A percentile compares a stretch with the other conserved stretches of the same genome.
Evolutionary conservation across 2,329 filamentous ascomycete genomes (phyloP).

Genomic region (Fusarium xylarioides): DNA sequence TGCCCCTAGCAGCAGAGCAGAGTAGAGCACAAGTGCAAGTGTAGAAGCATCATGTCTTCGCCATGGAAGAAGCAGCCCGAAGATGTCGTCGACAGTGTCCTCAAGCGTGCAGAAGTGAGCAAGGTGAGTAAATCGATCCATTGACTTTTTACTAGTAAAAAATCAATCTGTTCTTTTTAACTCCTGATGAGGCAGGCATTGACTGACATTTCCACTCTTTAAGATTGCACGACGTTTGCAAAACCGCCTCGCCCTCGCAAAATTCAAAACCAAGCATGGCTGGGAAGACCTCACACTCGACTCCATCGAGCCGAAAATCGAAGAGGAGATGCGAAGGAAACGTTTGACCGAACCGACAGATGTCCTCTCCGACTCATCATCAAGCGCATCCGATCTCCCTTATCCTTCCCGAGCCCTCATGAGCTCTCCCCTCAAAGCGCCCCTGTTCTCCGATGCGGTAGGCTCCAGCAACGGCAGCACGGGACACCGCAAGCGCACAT

Average conservation of each 20-base stretch:
- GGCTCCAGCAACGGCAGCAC: conserved; percentile 74
- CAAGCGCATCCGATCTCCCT: conserved; percentile 80
- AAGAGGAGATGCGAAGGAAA: conserved; percentile 80
- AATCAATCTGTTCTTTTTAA: background rate
- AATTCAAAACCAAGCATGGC: conserved; percentile 96
- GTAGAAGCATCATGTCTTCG: conserved; percentile 60
- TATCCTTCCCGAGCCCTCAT: conserved; percentile 75
- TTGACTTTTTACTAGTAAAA: background rate
- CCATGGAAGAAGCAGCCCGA: conserved; percentile 71
- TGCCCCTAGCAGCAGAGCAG: conserved; percentile 37
- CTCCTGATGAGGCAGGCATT: background rate
- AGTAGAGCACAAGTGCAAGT: conserved; percentile 23
- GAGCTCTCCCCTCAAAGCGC: conserved; percentile 84
- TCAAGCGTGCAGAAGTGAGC: conserved; percentile 78
- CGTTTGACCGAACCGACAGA: conserved; percentile 72
- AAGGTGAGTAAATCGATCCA: conserved; percentile 63
- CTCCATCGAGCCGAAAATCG: conserved; percentile 83
- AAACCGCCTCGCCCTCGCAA: conserved; percentile 92
- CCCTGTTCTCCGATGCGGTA: conserved; percentile 85
- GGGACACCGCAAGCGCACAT: conserved; percentile 71
- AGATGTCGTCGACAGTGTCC: conserved; percentile 72
- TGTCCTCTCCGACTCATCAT: conserved; percentile 86
- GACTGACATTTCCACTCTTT: conserved; percentile 37
- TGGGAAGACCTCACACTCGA: conserved; percentile 91
- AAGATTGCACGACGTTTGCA: conserved; percentile 94